Evolutionary conservation across 2,329 filamentous ascomycete species (phyloP).

Genomic region (Diplodia mutila): DNA sequence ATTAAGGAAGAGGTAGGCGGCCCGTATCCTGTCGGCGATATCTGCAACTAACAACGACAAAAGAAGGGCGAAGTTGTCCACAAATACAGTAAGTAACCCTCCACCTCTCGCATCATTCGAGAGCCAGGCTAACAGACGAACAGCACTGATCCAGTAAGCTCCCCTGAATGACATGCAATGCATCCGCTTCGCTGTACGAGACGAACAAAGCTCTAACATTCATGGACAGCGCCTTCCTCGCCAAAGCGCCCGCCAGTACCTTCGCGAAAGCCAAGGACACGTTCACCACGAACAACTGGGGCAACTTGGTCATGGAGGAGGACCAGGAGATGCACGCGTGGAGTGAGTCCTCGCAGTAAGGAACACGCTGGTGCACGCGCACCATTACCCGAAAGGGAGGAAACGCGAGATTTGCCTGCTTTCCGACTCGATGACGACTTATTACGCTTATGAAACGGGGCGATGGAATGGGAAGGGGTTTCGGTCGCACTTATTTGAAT

Average conservation of each 20-base stretch:
- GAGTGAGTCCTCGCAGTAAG: not conserved
- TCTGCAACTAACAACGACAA: not conserved
- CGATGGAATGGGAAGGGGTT: not conserved
- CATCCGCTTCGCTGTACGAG: slow-evolving; percentile 25
- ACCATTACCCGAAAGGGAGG: not conserved
- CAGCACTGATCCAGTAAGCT: slow-evolving; percentile 50
- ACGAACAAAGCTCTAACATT: not conserved
- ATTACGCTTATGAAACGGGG: not conserved
- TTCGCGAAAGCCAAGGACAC: slow-evolving; percentile 67
- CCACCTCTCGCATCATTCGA: slow-evolving; percentile 3
- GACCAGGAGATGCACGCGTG: slow-evolving; percentile 64
- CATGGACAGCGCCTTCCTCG: slow-evolving; percentile 71
- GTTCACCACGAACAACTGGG: slow-evolving; percentile 56
- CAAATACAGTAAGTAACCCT: slow-evolving; percentile 67
- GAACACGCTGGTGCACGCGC: not conserved
- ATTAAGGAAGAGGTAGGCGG: slow-evolving; percentile 65
- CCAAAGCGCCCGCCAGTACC: slow-evolving; percentile 69
- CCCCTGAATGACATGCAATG: not conserved
- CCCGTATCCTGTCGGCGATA: not conserved
- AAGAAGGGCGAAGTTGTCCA: slow-evolving; percentile 77
- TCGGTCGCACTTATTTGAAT: not conserved
- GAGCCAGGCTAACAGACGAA: slow-evolving; percentile 29
- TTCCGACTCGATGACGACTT: not conserved
- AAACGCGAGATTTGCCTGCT: not conserved
- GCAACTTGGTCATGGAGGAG: slow-evolving; percentile 72